Evolutionary conservation across 1,139 yeast species (phyloP), one percentile per base, ranked within the genome.

Genomic region (Geotrichum carabidarum): DNA sequence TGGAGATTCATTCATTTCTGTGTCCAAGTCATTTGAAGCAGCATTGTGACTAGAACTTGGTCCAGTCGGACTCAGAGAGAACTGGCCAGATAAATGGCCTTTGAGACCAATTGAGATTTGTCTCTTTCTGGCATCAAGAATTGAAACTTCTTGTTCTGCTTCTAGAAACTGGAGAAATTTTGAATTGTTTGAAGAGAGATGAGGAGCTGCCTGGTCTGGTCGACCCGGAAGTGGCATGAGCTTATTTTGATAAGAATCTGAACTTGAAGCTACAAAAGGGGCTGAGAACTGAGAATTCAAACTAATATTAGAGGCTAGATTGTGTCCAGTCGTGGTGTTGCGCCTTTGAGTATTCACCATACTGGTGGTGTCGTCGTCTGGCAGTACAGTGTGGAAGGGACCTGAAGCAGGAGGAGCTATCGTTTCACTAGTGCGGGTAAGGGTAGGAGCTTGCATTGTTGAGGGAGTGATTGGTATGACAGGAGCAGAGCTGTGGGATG

Each of bases 41-140:
- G 9, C 18, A n/a, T 9, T 36, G 35, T 41, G 27, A 27, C 34
- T 27, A 15, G 8, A n/a, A n/a, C 44, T 45, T 1, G 48, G 56
- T 6, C 59, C 59, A 4, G 61, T 58, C 8, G 61, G 64, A 35
- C 64, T 59, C 15, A 65, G 60, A 44, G 64, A 65, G 55, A 65
- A 65, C 53, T 64, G 64, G n/a, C 68, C 68, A 31, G 60, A 50
- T 17, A 65, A 50, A 7, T 60, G 46, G 2, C 58, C 63, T 8
- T 54, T 40, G 15, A 65, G 57, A 40, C 61, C 64, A 8, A 65
- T 58, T 6, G 55, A 47, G 2, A 60, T 57, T 22, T 55, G 50
- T 50, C 60, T 60, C 15, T 66, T 66, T 8, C 62, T 57, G 17
- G 44, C 46, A 45, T 64, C 68, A 50, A 58, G 64, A 8, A 64